Conservation (phyloP, 2,329 filamentous ascomycete species). For the Tolypocladium nubicola region DNA sequence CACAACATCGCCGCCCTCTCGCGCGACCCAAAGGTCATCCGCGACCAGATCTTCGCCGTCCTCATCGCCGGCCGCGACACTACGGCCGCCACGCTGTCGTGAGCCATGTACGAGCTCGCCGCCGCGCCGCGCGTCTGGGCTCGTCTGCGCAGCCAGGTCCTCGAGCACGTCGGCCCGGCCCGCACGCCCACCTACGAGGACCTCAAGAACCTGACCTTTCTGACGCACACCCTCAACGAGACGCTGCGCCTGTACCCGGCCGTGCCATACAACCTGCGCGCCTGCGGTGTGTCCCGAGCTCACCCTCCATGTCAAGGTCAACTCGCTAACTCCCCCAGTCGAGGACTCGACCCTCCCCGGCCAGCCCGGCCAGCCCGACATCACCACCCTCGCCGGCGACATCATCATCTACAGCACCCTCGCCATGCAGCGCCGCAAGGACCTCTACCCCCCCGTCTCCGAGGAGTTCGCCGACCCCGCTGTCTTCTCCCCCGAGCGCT, state of each 20-base stretch:
- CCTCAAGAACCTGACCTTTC: constrained; percentile 79
- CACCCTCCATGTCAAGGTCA: too few species aligned
- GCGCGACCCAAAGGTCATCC: constrained; percentile 58
- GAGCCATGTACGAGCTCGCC: constrained; percentile 73
- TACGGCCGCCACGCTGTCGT: constrained; percentile 72
- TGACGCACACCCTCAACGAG: constrained; percentile 65
- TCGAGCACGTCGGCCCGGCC: constrained; percentile 51
- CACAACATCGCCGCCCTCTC: constrained; percentile 78
- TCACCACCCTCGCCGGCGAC: constrained; percentile 52
- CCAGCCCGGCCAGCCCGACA: constrained; percentile 52
- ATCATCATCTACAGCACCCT: constrained; percentile 57
- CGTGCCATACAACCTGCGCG: constrained; percentile 68
- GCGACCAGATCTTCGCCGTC: constrained; percentile 76
- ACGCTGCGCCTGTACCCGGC: constrained; percentile 67
- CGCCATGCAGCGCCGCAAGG: constrained; percentile 59
- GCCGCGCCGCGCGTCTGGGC: constrained; percentile 55
- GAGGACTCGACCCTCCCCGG: constrained; percentile 63
- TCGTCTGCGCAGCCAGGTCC: constrained; percentile 64
- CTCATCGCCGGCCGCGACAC: constrained; percentile 82
- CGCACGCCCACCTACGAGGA: constrained; percentile 62
- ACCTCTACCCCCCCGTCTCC: constrained; percentile 46
- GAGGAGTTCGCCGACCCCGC: constrained; percentile 33
- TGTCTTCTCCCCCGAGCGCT: constrained; percentile 56
- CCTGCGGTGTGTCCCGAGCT: background rate
- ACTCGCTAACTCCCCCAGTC: constrained; percentile 35